Evolutionary conservation across 2,329 filamentous ascomycete genomes (phyloP).

Genomic region (Graphium sp.): DNA sequence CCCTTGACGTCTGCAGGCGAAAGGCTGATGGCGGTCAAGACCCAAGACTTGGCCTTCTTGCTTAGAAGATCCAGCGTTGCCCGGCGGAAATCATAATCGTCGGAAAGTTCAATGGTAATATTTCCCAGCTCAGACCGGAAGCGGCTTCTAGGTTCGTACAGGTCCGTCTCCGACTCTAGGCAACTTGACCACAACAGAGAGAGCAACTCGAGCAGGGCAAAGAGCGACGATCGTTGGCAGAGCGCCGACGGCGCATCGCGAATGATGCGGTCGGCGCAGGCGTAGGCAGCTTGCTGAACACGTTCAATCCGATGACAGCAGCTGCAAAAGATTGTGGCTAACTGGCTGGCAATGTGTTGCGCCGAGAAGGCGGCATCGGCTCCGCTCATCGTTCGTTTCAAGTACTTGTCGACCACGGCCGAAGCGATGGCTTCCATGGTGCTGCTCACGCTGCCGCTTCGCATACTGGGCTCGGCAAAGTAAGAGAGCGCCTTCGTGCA

Average conservation of each 20-base stretch:
- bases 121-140: slow-evolving; percentile 64
- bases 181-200: slow-evolving; percentile 94
- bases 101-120: slow-evolving; percentile 78
- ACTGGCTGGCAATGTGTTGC: slow-evolving; percentile 74
- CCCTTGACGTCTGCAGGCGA: slow-evolving; percentile 92
- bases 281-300: slow-evolving; percentile 74
- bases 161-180: slow-evolving; percentile 82
- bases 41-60: slow-evolving; percentile 63
- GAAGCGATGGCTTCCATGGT: slow-evolving; percentile 47
- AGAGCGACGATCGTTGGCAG: slow-evolving; percentile 79
- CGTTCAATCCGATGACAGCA: slow-evolving; percentile 90
- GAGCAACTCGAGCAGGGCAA: slow-evolving; percentile 79
- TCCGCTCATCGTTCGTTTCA: slow-evolving; percentile 57
- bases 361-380: slow-evolving; percentile 69
- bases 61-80: slow-evolving; percentile 66
- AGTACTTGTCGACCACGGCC: slow-evolving; percentile 64
- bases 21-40: slow-evolving; percentile 62
- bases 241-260: slow-evolving; percentile 72
- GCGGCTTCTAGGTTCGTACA: slow-evolving; percentile 72
- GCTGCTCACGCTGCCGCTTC: slow-evolving; percentile 42
- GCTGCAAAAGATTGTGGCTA: slow-evolving; percentile 68
- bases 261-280: slow-evolving; percentile 75
- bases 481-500: slow-evolving; percentile 83
- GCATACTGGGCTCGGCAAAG: slow-evolving; percentile 83
- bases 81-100: slow-evolving; percentile 73